Percentiles rank a stretch among this genome's conserved stretches.
Evolutionary conservation across 2,329 filamentous ascomycete genomes (phyloP).

Genomic region (Aspergillus brasiliensis): DNA sequence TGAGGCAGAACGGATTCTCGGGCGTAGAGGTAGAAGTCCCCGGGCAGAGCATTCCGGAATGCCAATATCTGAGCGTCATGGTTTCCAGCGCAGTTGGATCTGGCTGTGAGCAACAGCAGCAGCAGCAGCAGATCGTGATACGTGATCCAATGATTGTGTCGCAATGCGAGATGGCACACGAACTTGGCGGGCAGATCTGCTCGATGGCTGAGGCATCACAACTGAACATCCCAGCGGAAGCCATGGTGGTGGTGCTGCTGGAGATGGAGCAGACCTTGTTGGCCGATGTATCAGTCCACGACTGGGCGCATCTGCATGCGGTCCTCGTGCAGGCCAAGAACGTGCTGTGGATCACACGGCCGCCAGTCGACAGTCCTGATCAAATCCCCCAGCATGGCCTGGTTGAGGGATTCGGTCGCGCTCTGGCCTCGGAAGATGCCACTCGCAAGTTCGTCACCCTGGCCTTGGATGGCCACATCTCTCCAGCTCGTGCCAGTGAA

Average conservation of each 20-base stretch:
- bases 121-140: no score
- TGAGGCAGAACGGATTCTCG: background rate
- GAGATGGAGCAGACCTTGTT: background rate
- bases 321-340: background rate
- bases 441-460: background rate
- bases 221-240: no score
- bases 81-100: background rate
- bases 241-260: background rate
- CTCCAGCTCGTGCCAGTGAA: background rate
- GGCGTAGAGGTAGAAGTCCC: background rate
- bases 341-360: background rate
- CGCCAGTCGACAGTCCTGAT: background rate
- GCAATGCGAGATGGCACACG: no score
- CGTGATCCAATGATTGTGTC: no score
- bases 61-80: background rate
- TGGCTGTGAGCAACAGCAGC: background rate
- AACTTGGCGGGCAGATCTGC: no score
- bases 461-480: background rate
- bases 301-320: background rate
- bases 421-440: background rate
- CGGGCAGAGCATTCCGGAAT: background rate
- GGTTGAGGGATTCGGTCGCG: background rate
- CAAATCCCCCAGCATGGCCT: background rate
- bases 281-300: background rate
- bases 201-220: no score